Evolutionary conservation across 2,329 filamentous ascomycete species (phyloP).

Genomic region (Claviceps humidiphila): DNA sequence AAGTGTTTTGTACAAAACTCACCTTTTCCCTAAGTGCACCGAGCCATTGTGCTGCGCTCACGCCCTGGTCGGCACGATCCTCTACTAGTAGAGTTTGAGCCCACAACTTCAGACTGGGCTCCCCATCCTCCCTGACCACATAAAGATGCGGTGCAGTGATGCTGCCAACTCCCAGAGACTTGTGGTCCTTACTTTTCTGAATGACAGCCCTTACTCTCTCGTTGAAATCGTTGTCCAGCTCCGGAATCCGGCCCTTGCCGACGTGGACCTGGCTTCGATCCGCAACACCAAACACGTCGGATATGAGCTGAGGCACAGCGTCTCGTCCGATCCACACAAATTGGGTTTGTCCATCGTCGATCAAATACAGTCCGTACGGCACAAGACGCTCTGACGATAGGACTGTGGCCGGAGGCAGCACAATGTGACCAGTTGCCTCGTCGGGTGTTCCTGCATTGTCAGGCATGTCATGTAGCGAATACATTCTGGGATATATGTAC

Average conservation of each 20-base stretch:
- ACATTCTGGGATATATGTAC: conserved; percentile 78
- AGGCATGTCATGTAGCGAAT: conserved; percentile 91
- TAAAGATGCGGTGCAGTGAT: conserved; percentile 90
- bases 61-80: conserved; percentile 84
- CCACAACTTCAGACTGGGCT: conserved; percentile 91
- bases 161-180: conserved; percentile 76
- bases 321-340: conserved; percentile 95
- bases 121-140: conserved; percentile 86
- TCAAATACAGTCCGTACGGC: conserved; percentile 84
- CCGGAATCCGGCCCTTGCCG: conserved; percentile 76
- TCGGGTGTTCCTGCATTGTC: conserved; percentile 82
- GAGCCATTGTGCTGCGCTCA: conserved; percentile 90
- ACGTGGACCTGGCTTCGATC: conserved; percentile 78
- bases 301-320: conserved; percentile 74
- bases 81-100: conserved; percentile 92
- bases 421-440: conserved; percentile 73
- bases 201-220: conserved; percentile 83
- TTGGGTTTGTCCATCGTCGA: conserved; percentile 94
- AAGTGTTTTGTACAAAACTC: conserved; percentile 3
- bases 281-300: conserved; percentile 79
- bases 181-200: conserved; percentile 83
- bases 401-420: conserved; percentile 73
- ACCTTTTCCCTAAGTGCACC: conserved; percentile 92
- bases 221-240: conserved; percentile 92
- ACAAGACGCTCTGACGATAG: conserved; percentile 79